A percentile compares a stretch with the other conserved stretches of the same genome.
Conservation (phyloP, 306 rosid genomes). For the Urtica urens region DNA sequence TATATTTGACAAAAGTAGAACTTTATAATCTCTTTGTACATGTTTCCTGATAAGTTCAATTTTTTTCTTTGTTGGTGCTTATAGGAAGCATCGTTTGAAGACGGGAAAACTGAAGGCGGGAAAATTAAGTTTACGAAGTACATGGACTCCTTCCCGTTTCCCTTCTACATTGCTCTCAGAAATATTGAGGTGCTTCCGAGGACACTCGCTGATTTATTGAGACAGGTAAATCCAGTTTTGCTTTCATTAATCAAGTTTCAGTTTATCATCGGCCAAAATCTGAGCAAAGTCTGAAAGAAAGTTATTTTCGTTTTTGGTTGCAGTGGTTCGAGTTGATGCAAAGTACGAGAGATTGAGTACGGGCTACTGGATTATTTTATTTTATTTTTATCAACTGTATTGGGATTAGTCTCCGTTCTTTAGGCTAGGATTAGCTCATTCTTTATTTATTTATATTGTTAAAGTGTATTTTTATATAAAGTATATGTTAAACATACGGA, state of each 20-base stretch:
- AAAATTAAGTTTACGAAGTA: conserved; percentile 35
- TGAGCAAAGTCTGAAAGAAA: not conserved
- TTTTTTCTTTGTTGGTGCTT: conserved; percentile 14
- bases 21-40: not conserved
- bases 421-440: no score
- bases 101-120: conserved; percentile 33
- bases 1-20: not conserved
- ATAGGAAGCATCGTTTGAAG: conserved; percentile 54
- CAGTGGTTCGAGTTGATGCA: conserved; percentile 96
- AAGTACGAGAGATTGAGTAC: conserved; percentile 23
- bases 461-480: no score
- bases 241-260: not conserved
- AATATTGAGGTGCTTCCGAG: conserved; percentile 78
- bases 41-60: no score
- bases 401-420: no score
- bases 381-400: no score
- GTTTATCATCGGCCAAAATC: not conserved
- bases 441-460: no score
- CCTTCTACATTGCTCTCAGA: conserved; percentile 56
- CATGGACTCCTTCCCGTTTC: conserved; percentile 84
- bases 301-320: conserved; percentile 16
- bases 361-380: no score
- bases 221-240: conserved; percentile 59
- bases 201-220: conserved; percentile 64
- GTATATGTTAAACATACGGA: no score